Conservation (phyloP, 805 yeast species). For the Metschnikowia proteae region DNA sequence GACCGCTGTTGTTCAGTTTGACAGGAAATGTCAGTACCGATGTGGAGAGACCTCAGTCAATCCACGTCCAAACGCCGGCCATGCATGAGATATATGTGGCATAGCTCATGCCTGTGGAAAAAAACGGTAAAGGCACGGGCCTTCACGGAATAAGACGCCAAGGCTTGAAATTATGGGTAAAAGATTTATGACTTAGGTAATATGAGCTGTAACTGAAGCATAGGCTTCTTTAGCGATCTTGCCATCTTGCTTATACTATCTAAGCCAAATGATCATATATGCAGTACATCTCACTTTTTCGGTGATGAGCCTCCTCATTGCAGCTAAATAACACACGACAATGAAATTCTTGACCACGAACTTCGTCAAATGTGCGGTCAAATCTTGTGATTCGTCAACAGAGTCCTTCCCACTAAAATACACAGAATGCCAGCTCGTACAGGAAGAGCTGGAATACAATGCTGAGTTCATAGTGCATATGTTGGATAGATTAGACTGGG, state of each 20-base stretch:
- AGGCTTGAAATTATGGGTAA: no score
- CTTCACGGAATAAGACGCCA: no score
- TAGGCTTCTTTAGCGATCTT: no score
- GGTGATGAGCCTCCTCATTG: slow-evolving; percentile 2
- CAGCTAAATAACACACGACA: not conserved
- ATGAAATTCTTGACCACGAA: slow-evolving; percentile 97
- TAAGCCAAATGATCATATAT: not conserved
- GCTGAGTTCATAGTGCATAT: slow-evolving; percentile 75
- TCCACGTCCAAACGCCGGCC: not conserved
- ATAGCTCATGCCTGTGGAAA: no score
- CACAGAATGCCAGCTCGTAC: slow-evolving; percentile 63
- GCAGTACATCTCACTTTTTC: slow-evolving; percentile 4
- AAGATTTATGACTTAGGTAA: no score
- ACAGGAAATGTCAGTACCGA: not conserved
- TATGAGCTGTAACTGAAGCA: no score
- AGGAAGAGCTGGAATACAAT: slow-evolving; percentile 77
- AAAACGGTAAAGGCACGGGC: not conserved
- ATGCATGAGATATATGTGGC: not conserved
- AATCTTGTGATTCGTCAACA: slow-evolving; percentile 68
- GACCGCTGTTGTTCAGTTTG: not conserved
- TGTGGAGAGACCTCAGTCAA: not conserved
- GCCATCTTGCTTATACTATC: not conserved
- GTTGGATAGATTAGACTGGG: slow-evolving; percentile 84
- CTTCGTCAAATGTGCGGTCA: slow-evolving; percentile 90
- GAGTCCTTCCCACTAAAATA: slow-evolving; percentile 79